These are phyloP conservation scores for Murraya koenigii DNA, from an alignment of 345 rosid genomes.

Conservation along the genomic window DNA sequence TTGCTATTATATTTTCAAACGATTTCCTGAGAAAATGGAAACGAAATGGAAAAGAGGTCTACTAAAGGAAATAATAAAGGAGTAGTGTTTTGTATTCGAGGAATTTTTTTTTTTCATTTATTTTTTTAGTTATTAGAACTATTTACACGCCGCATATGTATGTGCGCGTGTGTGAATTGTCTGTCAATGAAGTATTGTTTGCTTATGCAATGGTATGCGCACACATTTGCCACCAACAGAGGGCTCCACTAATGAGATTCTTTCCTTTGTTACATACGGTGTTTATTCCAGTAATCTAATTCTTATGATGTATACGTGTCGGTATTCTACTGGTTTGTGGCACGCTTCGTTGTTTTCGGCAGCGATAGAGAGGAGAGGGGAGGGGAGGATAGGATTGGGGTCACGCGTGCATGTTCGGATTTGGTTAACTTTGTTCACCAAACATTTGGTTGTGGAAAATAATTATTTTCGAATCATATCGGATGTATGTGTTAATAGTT, in stretches of 20 bases:
- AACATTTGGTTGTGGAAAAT: neutral
- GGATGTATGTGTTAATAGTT: neutral
- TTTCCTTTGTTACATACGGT: neutral
- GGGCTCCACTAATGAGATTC: neutral
- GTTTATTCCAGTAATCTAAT: no score
- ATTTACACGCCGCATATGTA: conserved; percentile 13
- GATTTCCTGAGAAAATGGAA: conserved; percentile 41
- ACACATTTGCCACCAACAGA: neutral
- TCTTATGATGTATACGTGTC: neutral
- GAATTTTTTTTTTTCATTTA: neutral
- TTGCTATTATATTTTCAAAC: conserved; percentile 35
- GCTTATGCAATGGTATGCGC: neutral
- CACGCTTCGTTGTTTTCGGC: no score
- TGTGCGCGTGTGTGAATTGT: neutral
- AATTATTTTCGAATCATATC: neutral
- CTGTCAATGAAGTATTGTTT: conserved; percentile 1
- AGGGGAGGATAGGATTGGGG: neutral
- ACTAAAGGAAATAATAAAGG: conserved; percentile 34
- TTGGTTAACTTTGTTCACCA: neutral
- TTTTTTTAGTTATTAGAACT: neutral
- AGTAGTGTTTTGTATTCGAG: conserved; percentile 35
- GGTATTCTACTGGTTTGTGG: neutral
- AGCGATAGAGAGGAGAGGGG: neutral
- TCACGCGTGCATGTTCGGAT: conserved; percentile 25
- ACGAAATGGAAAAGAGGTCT: conserved; percentile 23